A percentile compares a stretch with the other conserved stretches of the same genome.
These are phyloP conservation scores for Musa balbisiana DNA, from an alignment of 202 grass and related monocot species.

Conservation along the genomic window DNA sequence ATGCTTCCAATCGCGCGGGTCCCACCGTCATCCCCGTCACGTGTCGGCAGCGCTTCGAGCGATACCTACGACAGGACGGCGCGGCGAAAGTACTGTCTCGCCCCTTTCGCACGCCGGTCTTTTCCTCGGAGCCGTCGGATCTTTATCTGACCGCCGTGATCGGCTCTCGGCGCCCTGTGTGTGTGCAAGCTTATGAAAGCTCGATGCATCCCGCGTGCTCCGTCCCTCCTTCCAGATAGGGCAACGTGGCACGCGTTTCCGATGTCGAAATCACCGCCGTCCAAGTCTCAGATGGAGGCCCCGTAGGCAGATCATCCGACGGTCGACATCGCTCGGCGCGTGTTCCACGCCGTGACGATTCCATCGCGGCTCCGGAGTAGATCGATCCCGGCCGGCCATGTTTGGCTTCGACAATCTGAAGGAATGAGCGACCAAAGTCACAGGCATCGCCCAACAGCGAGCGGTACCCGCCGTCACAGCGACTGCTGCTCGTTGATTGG, in stretches of 20 bases:
- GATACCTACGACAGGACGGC: not conserved
- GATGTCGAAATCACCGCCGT: not conserved
- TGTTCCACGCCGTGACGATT: too few relatives aligned
- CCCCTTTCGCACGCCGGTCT: not conserved
- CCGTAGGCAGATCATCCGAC: not conserved
- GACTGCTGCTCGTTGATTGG: not conserved
- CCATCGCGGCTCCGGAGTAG: too few relatives aligned
- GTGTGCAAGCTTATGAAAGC: not conserved
- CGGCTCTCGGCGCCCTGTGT: not conserved
- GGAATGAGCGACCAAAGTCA: not conserved
- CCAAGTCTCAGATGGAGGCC: too few relatives aligned
- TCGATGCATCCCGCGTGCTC: not conserved
- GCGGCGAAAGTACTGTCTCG: not conserved
- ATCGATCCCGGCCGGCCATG: not conserved
- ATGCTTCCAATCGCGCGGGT: not conserved
- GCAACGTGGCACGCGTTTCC: not conserved
- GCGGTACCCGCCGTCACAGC: too few relatives aligned
- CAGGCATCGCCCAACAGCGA: not conserved
- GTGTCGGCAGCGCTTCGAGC: not conserved
- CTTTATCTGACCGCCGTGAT: not conserved
- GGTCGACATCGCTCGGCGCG: not conserved
- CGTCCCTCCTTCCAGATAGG: too few relatives aligned
- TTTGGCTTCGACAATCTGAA: not conserved
- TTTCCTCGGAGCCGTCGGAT: not conserved
- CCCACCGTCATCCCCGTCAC: not conserved